Base-by-base conservation (phyloP, 2,329 filamentous ascomycete species). In the Aspergillus brunneoviolaceus region DNA sequence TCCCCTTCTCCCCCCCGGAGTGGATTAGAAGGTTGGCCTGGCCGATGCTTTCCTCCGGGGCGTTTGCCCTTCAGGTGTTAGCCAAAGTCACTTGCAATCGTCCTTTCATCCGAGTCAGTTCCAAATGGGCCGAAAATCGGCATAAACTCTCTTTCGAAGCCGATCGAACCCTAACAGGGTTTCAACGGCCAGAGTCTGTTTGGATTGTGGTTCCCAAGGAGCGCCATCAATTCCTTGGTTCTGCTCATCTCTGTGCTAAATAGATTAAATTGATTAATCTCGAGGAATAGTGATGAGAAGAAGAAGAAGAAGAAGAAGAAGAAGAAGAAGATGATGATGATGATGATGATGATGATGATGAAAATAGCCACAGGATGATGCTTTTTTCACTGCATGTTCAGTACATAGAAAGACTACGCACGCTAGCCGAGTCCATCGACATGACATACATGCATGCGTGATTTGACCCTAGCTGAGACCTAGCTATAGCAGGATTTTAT, bases 151-250 rank as follows among this genome's bases (percentile, higher is more conserved):
- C 33, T 31, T 55, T 33, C 10, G 19, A 25, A 55, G 6, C 52
- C 16, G 39, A 45, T 45, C 39, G 39, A 45, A 45, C 39, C 39
- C 6, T 9, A 45, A 45, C 39, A 51, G 42, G 19, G 29, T 51
- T 51, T 21, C 45, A 58, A 57, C 49, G 42, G 39, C 25, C 35
- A 48, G 59, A 58, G 35, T 39, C 39, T 58, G 57, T 58, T 61
- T 56, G 33, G 42, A 27, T 49, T 57, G 53, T 47, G 27, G 29
- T 49, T 49, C 31, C 45, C 42, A 48, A 25, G 55, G 59, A 59
- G 59, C 61, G 61, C 61, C 51, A 42, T 61, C 47, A 50, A 62
- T 57, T 51, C 51, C 6, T 45, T 45, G 21, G 33, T 19, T 25
- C 27, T 14, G 14, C 51, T 4, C 5, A 21, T 45, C 14, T 27